A percentile compares a stretch with the other conserved stretches of the same genome.
phyloP scores from a whole-genome alignment of 192 early-diverging fungal genomes.

The Polychytrium aggregatum region DNA sequence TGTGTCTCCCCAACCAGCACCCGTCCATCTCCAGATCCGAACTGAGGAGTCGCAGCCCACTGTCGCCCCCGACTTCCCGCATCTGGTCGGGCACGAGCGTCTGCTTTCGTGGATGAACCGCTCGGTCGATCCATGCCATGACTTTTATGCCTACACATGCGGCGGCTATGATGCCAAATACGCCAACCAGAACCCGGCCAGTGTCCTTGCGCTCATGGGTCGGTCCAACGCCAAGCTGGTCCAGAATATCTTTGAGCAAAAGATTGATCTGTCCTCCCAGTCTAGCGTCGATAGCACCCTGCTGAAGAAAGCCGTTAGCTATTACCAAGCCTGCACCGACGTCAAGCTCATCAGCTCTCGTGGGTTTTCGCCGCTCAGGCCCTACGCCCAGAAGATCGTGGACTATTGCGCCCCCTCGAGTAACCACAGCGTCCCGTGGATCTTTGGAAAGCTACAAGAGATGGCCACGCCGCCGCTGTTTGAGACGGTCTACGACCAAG shows the following conservation, averaged over 20 bases:
- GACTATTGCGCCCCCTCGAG: conserved; percentile 2
- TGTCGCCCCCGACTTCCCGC: conserved; percentile 20
- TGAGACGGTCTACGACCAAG: conserved; percentile 17
- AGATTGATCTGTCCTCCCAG: conserved; percentile 9
- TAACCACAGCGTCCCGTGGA: conserved; percentile 12
- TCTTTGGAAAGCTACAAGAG: conserved; percentile 9
- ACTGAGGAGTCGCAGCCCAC: conserved; percentile 22
- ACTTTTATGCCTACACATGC: conserved; percentile 32
- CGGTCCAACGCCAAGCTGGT: conserved; percentile 5
- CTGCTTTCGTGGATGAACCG: conserved; percentile 23
- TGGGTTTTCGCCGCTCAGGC: conserved; percentile 21
- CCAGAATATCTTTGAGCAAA: conserved; percentile 19
- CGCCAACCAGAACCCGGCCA: conserved; percentile 2
- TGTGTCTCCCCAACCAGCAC: no score
- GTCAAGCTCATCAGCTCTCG: conserved; percentile 10
- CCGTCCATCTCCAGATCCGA: no score
- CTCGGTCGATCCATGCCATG: conserved; percentile 19
- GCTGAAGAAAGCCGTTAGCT: conserved; percentile 17
- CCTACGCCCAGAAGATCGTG: conserved; percentile 10
- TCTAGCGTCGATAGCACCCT: conserved; percentile 11
- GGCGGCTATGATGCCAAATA: conserved; percentile 19
- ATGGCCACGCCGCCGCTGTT: no score
- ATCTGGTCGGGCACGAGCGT: conserved; percentile 15
- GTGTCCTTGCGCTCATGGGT: conserved; percentile 23
- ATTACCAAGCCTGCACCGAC: conserved; percentile 26